Conservation (phyloP, 2,329 filamentous ascomycete species). For the Sordariomycetes sp. region DNA sequence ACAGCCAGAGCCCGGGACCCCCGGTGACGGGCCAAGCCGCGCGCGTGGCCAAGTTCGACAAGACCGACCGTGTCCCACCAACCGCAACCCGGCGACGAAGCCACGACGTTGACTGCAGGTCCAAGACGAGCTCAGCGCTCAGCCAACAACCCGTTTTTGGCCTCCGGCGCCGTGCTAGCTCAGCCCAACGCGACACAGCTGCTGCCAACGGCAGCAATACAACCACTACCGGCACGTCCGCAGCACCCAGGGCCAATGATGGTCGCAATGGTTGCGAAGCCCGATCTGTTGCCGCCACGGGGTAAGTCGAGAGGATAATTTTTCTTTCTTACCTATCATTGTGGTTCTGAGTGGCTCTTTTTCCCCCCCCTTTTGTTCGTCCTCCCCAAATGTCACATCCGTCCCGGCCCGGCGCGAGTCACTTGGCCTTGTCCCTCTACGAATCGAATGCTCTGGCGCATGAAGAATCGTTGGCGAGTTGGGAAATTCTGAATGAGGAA, state of each 20-base stretch:
- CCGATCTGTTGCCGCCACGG: neutral
- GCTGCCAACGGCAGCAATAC: neutral
- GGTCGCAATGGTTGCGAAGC: neutral
- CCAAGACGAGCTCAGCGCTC: neutral
- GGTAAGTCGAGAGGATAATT: neutral
- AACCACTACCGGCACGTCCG: neutral
- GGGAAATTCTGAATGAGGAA: neutral
- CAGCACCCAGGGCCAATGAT: neutral
- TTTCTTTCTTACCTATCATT: neutral
- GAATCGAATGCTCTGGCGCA: neutral
- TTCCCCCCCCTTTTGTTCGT: neutral
- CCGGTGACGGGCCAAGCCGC: neutral
- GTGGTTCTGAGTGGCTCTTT: neutral
- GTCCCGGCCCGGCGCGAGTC: neutral
- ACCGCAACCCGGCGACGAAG: neutral
- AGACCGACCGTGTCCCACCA: neutral
- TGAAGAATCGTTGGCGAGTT: neutral
- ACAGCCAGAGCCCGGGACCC: neutral
- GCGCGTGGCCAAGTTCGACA: neutral
- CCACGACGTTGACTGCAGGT: neutral
- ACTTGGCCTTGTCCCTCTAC: neutral
- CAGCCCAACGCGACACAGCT: neutral
- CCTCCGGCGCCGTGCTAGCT: neutral
- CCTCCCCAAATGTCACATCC: neutral
- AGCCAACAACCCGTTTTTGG: neutral